phyloP scores from a whole-genome alignment of 306 rosid species.

The Amphicarpaea edgeworthii region DNA sequence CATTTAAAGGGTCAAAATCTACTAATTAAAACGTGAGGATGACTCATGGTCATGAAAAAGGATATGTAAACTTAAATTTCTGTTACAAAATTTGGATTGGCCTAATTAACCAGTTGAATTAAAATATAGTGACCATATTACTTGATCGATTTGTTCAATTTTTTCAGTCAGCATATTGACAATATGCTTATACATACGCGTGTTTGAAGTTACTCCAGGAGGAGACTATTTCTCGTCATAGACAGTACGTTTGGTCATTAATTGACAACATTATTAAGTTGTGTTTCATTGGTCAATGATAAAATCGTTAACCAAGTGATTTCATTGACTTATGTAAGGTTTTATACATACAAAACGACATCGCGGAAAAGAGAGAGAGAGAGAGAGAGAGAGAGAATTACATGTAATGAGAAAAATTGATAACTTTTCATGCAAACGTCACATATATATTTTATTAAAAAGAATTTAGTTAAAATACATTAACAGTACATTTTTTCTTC shows the following conservation, averaged over 20 bases:
- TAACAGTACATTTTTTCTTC: no score
- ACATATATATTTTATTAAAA: no score
- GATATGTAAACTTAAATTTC: neutral
- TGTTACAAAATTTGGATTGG: neutral
- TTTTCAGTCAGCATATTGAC: slow-evolving; percentile 21
- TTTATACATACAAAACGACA: slow-evolving; percentile 14
- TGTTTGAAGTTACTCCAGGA: slow-evolving; percentile 20
- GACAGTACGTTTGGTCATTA: slow-evolving; percentile 32
- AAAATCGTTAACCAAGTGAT: slow-evolving; percentile 38
- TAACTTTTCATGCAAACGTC: slow-evolving; percentile 18
- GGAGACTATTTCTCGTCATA: neutral
- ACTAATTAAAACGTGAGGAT: neutral
- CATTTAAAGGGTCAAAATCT: neutral
- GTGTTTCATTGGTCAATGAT: slow-evolving; percentile 41
- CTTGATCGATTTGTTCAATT: neutral
- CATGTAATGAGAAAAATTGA: neutral
- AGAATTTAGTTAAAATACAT: no score
- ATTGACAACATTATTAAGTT: slow-evolving; percentile 37
- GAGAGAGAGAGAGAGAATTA: neutral
- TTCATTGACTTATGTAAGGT: slow-evolving; percentile 39
- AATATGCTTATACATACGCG: slow-evolving; percentile 18
- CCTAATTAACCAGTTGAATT: neutral
- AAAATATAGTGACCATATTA: neutral
- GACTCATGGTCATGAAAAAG: neutral
- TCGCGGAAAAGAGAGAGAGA: slow-evolving; percentile 10